These are phyloP conservation scores for Ceratocystis variospora DNA, from an alignment of 2,329 filamentous ascomycete genomes.

Conservation along the genomic window DNA sequence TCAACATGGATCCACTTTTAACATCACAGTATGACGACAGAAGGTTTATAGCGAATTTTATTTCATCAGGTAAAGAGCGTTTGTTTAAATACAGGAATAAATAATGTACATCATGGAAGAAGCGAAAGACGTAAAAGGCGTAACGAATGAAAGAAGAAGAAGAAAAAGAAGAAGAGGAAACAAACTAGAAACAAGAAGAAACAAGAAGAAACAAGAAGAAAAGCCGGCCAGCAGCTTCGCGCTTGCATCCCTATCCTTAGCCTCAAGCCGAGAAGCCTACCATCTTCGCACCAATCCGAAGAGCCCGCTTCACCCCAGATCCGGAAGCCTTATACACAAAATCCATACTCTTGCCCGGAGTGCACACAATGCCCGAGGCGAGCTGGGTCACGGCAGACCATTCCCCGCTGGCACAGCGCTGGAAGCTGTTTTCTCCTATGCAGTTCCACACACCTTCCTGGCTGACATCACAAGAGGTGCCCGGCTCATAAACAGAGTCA, in stretches of 20 bases:
- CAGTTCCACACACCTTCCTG: slow-evolving; percentile 42
- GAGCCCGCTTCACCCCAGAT: slow-evolving; percentile 18
- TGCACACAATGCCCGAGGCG: slow-evolving; percentile 35
- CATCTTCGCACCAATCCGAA: slow-evolving; percentile 21
- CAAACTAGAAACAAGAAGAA: too few relatives aligned
- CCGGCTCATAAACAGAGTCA: slow-evolving; percentile 18
- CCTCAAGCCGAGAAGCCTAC: slow-evolving; percentile 14
- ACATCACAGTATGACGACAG: not conserved
- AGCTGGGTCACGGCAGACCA: slow-evolving; percentile 35
- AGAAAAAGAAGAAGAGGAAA: too few relatives aligned
- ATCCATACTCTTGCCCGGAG: slow-evolving; percentile 28
- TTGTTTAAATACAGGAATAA: not conserved
- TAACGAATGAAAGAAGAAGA: too few relatives aligned
- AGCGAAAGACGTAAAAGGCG: too few relatives aligned
- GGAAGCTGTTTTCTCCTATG: slow-evolving; percentile 36
- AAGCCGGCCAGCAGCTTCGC: not conserved
- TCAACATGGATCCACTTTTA: not conserved
- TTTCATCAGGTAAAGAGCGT: not conserved
- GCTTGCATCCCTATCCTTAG: not conserved
- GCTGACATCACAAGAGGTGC: slow-evolving; percentile 22
- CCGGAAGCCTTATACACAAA: slow-evolving; percentile 11
- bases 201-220: not conserved
- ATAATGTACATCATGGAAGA: not conserved
- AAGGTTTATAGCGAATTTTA: not conserved
- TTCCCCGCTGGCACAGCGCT: slow-evolving; percentile 39